Evolutionary conservation across 106 monocot species (phyloP), one percentile per base, ranked within the genome.

Genomic region (Dendrobium nobile): DNA sequence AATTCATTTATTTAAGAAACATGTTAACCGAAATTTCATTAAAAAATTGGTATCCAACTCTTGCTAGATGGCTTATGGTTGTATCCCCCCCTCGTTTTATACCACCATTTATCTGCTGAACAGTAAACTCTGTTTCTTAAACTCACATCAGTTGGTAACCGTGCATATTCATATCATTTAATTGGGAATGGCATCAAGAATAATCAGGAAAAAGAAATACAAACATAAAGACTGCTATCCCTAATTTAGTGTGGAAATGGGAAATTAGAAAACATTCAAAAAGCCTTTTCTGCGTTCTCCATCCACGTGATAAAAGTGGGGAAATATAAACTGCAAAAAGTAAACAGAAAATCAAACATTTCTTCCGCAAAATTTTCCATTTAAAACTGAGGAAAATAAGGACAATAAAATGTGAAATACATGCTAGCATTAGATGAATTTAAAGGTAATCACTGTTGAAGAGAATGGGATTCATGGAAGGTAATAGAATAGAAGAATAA

Each of bases 341-440:
- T 61, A 61, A 61, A 22, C 55, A 56, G 22, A 61, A 22, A 61
- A 61, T 22, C 8, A 61, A 19, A 22, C 5, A 20, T 22, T 61
- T 61, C n/a, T 22, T 61, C 61, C n/a, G 61, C 61, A 61, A 61
- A 61, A 22, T 61, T 61, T 61, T 61, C 61, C 4, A 4, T 61
- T 59, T 51, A 51, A 51, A 22, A 61, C 61, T 22, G n/a, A 61
- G 61, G 8, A 61, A 51, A 51, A 61, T 4, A 58, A 58, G 16
- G 58, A 61, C 20, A 61, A 51, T 13, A 20, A 61, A 20, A 61
- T 20, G 61, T 61, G n/a, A 61, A 61, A 61, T 22, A 61, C 20
- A 61, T 22, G 61, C 61, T 61, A 61, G n/a, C 10, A 61, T 61
- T n/a, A 61, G 61, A n/a, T 61, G 61, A 61, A 61, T 61, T n/a